phyloP scores from a whole-genome alignment of 2,329 filamentous ascomycete species.

The Alternaria triticimaculans region DNA sequence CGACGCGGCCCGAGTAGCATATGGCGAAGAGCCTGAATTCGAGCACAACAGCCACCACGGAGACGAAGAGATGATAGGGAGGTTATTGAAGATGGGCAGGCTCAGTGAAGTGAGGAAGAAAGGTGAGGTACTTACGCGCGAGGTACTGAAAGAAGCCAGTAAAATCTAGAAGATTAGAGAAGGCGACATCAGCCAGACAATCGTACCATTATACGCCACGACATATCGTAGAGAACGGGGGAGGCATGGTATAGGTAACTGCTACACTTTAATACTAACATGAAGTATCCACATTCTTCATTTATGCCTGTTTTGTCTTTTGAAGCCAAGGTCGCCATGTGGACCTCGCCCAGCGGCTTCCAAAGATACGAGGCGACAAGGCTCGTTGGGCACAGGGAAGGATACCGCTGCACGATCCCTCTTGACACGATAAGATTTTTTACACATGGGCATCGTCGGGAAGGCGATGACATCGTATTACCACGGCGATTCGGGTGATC shows the following conservation, averaged over 20 bases:
- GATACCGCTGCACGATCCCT: neutral
- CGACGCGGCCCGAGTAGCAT: conserved; percentile 85
- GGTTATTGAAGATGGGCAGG: conserved; percentile 63
- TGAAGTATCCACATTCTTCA: neutral
- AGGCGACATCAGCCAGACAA: neutral
- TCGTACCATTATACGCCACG: neutral
- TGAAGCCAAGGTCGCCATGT: neutral
- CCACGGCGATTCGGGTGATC: neutral
- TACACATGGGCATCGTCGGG: neutral
- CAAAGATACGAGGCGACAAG: neutral
- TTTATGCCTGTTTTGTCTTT: neutral
- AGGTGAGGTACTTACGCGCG: conserved; percentile 60
- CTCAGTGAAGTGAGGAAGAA: conserved; percentile 59
- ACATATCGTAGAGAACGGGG: neutral
- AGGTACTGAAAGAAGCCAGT: conserved; percentile 59
- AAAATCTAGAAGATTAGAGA: conserved; percentile 46
- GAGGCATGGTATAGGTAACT: neutral
- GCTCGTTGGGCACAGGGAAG: neutral
- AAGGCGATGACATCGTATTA: neutral
- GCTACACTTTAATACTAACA: neutral
- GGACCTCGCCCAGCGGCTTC: neutral
- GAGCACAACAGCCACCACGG: conserved; percentile 72
- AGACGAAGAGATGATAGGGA: conserved; percentile 69
- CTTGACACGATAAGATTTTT: neutral
- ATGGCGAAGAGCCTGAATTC: conserved; percentile 82